Evolutionary conservation across 2,329 filamentous ascomycete species (phyloP), one percentile per base, ranked within the genome.

Genomic region (Fusarium nisikadoi): DNA sequence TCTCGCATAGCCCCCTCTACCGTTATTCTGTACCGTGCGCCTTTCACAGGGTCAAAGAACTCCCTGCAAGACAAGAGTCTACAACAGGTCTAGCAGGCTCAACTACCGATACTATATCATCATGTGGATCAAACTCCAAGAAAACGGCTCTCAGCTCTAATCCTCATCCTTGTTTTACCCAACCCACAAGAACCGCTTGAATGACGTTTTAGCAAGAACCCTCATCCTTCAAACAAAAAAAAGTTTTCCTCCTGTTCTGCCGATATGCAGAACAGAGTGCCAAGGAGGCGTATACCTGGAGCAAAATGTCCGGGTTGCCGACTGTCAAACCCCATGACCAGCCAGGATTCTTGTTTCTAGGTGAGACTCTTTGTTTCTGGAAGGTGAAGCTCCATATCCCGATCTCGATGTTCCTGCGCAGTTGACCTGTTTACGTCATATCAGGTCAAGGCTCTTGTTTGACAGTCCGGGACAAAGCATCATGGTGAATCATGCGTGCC

Each of bases 371-470:
- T 41, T 35, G 58, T 53, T 60, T 67, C 53, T 58, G 25, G 56
- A 71, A 57, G 8, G 29, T 62, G 65, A 63, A 59, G 47, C 23
- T 49, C 3, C 23, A 25, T 25, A 36, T 63, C 56, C 39, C 59
- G 58, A 72, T 72, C 69, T 70, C 70, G 70, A 73, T 71, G 57
- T 39, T 25, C 20, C 42, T 17, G 19, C 19, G 41, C 53, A 35
- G 41, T 49, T 55, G 39, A 55, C 35, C 33, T 53, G 27, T n/a
- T 31, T 71, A 72, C 70, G 70, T 72, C 70, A 72, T 73, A 54
- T 64, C 57, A 39, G 29, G 47, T 45, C 55, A 52, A 72, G 31
- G 25, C 42, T 67, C 52, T 67, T 46, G 58, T 42, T 69, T 59
- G 46, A 50, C 39, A 57, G 53, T 12, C 54, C n/a, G n/a, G 25